Conservation (phyloP, 257 asterid species). For the Solanum pennellii region DNA sequence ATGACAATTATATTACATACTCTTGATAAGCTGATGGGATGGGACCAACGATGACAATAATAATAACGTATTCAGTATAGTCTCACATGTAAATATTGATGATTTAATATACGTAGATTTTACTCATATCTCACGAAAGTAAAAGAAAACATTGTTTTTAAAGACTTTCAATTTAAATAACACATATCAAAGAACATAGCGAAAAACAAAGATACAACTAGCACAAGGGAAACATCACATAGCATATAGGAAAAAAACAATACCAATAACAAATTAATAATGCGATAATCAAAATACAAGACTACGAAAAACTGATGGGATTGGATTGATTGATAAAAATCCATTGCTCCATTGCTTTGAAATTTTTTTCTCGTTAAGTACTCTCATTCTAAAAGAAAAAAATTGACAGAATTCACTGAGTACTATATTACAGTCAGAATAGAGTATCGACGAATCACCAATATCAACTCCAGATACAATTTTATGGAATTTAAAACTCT, state of each 20-base stretch:
- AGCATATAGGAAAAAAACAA: not conserved
- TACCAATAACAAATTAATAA: not conserved
- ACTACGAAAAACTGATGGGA: not conserved
- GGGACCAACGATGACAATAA: not conserved
- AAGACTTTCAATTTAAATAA: no score
- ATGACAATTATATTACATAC: not conserved
- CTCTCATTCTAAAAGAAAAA: not conserved
- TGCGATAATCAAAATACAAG: not conserved
- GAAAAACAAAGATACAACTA: not conserved
- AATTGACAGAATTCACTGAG: not conserved
- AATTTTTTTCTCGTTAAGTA: not conserved
- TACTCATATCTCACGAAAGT: not conserved
- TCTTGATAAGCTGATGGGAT: not conserved
- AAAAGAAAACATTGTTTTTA: no score
- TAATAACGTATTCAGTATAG: not conserved
- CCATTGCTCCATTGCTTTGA: not conserved
- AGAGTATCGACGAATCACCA: not conserved
- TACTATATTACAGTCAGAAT: not conserved
- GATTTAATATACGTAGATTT: not conserved
- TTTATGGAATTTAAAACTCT: not conserved
- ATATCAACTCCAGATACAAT: not conserved
- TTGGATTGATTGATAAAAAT: not conserved
- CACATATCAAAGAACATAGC: not conserved
- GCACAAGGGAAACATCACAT: not conserved
- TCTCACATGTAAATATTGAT: accelerated